These are phyloP conservation scores for Albifimbria verrucaria DNA, from an alignment of 2,329 filamentous ascomycete species.

Conservation along the genomic window DNA sequence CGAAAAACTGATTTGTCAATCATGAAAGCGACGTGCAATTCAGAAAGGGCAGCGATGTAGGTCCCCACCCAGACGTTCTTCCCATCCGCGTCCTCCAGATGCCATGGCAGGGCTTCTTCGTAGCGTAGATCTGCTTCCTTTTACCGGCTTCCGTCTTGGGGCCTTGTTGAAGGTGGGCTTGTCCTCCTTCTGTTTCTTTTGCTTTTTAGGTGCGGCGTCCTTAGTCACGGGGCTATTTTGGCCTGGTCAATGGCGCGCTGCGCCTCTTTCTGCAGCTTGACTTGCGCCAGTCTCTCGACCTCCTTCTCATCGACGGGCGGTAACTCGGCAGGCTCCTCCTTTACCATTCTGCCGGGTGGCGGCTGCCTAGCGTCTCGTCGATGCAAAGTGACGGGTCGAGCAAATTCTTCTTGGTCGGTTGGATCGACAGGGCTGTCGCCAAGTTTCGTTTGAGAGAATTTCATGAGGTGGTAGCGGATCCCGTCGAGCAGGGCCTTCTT, in stretches of 20 bases:
- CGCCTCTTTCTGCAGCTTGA: conserved; percentile 75
- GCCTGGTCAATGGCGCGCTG: conserved; percentile 84
- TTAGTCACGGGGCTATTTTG: conserved; percentile 85
- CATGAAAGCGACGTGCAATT: conserved; percentile 77
- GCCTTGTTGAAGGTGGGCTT: conserved; percentile 83
- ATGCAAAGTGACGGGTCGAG: conserved; percentile 82
- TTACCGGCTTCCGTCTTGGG: conserved; percentile 77
- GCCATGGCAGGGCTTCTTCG: conserved; percentile 94
- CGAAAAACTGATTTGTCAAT: conserved; percentile 69
- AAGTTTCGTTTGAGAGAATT: conserved; percentile 61
- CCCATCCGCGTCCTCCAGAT: conserved; percentile 92
- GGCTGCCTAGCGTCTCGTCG: conserved; percentile 78
- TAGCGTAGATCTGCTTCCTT: conserved; percentile 74
- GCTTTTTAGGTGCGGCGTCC: conserved; percentile 46
- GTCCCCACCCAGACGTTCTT: conserved; percentile 92
- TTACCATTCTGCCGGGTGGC: conserved; percentile 60
- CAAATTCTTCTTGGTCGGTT: conserved; percentile 71
- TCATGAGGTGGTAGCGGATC: conserved; percentile 83
- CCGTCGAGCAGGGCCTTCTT: conserved; percentile 77
- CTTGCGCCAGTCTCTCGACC: conserved; percentile 63
- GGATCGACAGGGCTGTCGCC: conserved; percentile 64
- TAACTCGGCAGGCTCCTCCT: conserved; percentile 51
- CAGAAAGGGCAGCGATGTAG: conserved; percentile 85
- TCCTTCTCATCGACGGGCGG: conserved; percentile 53
- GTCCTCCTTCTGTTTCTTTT: conserved; percentile 70